phyloP scores from a whole-genome alignment of 768 basidiomycete genomes.

The Auricularia cornea region DNA sequence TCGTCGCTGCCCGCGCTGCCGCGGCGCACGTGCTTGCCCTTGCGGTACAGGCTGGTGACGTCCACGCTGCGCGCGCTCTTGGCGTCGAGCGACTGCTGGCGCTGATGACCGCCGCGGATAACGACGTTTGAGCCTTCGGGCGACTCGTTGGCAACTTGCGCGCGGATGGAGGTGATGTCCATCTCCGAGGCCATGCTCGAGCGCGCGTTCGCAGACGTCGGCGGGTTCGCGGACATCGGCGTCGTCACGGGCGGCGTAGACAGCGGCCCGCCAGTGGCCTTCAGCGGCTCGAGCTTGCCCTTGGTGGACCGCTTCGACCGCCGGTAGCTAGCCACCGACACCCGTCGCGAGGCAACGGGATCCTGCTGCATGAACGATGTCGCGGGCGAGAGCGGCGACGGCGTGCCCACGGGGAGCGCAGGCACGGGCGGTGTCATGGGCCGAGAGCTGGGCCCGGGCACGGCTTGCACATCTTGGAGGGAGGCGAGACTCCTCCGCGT shows the following conservation, averaged over 20 bases:
- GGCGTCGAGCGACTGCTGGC: neutral
- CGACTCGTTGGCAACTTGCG: neutral
- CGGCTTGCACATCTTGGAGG: neutral
- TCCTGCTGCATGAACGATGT: neutral
- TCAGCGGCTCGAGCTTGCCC: neutral
- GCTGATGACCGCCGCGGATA: too few relatives aligned
- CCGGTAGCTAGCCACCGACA: neutral
- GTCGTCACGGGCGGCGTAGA: neutral
- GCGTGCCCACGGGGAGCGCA: neutral
- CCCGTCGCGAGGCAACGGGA: neutral
- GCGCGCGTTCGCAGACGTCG: neutral
- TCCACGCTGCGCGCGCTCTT: neutral
- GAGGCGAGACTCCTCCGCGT: neutral
- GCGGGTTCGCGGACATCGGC: neutral
- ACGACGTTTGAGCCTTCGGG: too few relatives aligned
- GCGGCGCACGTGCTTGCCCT: neutral
- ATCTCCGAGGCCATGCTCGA: neutral
- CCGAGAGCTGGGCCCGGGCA: neutral
- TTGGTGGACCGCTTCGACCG: neutral
- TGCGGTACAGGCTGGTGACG: neutral
- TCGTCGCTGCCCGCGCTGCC: neutral
- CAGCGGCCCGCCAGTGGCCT: neutral
- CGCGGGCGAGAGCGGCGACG: neutral
- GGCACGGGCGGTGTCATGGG: neutral
- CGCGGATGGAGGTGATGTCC: neutral